Evolutionary conservation across 148 eudicot species (phyloP), one percentile per base, ranked within the genome.

Genomic region (Vaccinium macrocarpon): DNA sequence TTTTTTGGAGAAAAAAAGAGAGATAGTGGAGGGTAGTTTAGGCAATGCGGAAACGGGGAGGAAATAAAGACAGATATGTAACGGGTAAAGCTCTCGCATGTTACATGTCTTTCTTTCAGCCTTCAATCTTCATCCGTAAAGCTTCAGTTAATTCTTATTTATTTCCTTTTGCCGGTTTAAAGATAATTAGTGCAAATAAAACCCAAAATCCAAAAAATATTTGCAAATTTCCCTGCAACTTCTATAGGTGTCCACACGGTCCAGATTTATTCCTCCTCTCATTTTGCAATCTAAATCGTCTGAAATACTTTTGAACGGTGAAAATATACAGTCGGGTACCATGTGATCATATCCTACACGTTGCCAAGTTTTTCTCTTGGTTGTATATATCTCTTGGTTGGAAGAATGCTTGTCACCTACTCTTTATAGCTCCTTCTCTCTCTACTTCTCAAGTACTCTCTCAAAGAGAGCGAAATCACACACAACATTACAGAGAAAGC

Each of bases 351-450:
- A 42, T 5, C 46, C 46, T 42, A 42, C 5, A 5, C 46, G 5
- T 6, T 3, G 5, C 46, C 46, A 42, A 42, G 46, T 42, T 42
- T 42, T 42, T 42, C 46, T 5, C 5, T 42, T 42, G 46, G 23
- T 42, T 48, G 68, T 81, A 29, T 70, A 78, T 88, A 79, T 79
- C 73, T 48, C 89, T 88, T 83, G 91, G 92, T 64, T 90, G 87
- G 90, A 88, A 88, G 89, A 90, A 92, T 92, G 94, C 96, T 92
- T 93, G 95, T 91, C 88, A 93, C 92, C 97, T 93, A 91, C 92
- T 91, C 84, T 83, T 89, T 52, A 81, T 79, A 72, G 55, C 62
- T 82, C 73, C 82, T 61, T 46, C 83, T 68, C 86, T 64, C 84
- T 76, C 80, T 48, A 76, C 12, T 74, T 76, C 38, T 72, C 56